phyloP scores from a whole-genome alignment of 2,329 filamentous ascomycete species.

The Ceratocystiopsis sp. region DNA sequence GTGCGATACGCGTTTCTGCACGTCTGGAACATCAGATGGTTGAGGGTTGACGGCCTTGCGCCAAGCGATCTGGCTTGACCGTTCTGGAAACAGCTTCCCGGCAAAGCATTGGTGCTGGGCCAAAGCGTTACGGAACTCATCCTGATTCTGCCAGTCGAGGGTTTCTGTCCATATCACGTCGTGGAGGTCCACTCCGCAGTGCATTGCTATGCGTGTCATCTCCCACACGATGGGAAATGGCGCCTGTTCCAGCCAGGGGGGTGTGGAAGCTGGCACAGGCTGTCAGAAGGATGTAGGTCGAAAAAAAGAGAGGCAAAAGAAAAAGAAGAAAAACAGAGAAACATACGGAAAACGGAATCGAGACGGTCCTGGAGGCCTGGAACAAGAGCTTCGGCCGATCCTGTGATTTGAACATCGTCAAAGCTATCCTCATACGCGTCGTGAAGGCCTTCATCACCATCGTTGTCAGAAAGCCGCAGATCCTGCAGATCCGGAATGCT shows the following conservation, averaged over 20 bases:
- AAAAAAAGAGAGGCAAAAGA: not conserved
- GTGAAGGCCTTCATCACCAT: not conserved
- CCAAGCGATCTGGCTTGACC: slow-evolving; percentile 28
- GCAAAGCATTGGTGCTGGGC: slow-evolving; percentile 21
- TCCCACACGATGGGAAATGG: slow-evolving; percentile 37
- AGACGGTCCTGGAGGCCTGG: slow-evolving; percentile 15
- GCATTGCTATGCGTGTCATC: slow-evolving; percentile 27
- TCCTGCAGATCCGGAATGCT: slow-evolving; percentile 4
- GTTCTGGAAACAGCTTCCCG: slow-evolving; percentile 30
- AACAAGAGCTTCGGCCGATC: not conserved
- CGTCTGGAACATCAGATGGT: slow-evolving; percentile 2
- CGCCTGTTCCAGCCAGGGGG: slow-evolving; percentile 22
- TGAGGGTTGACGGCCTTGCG: slow-evolving; percentile 17
- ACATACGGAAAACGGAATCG: slow-evolving; percentile 24
- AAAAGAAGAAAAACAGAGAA: not conserved
- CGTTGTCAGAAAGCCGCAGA: slow-evolving; percentile 1
- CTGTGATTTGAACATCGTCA: too few relatives aligned
- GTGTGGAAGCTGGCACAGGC: slow-evolving; percentile 19
- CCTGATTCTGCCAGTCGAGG: slow-evolving; percentile 26
- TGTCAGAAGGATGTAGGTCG: not conserved
- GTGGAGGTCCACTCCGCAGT: slow-evolving; percentile 25
- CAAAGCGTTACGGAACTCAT: slow-evolving; percentile 24
- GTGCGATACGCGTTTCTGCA: slow-evolving; percentile 22
- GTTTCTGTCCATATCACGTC: slow-evolving; percentile 20
- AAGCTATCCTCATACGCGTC: too few relatives aligned